Evolutionary conservation across 306 rosid genomes (phyloP), one percentile per base, ranked within the genome.

Genomic region (Dalbergia oliveri): DNA sequence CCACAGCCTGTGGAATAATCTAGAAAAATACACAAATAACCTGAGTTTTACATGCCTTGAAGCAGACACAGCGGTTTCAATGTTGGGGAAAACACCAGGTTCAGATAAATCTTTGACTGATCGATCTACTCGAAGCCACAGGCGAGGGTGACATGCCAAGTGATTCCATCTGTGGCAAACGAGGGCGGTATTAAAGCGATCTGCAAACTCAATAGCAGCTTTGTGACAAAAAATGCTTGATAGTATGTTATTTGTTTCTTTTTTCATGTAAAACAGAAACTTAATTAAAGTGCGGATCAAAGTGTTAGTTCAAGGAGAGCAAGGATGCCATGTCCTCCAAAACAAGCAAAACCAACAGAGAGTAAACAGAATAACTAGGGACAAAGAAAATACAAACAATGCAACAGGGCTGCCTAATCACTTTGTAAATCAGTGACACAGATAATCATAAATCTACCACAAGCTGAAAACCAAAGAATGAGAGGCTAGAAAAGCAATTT

Each of bases 161-260:
- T 88, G 89, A 66, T 86, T 87, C 97, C 97, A 95, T 91, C 97
- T 95, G 99, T 86, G 91, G 99, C 98, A 95, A 93, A 93, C 99
- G 93, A 95, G 97, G 93, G 99, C 99, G 85, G 98, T 81, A 93
- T 95, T 93, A 95, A 93, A 91, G 92, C 98, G 97, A 93, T 95
- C 99, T 95, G 99, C 99, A 95, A 90, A 87, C 97, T 90, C 99
- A 90, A 88, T 88, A 87, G 84, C 87, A 88, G 84, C 81, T 78
- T 72, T 50, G 88, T 87, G 92, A 94, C 88, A 84, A 80, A 83
- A 79, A 71, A 71, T 39, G 79, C 71, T 75, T 54, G 73, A 80
- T 41, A 49, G 56, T 53, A 80, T 71, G 57, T 39, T 23, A 68
- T 45, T 61, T 50, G 61, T 73, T 81, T 51, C 31, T 37, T 14